Evolutionary conservation across 2,329 filamentous ascomycete genomes (phyloP).

Genomic region (Xylaria sp.): DNA sequence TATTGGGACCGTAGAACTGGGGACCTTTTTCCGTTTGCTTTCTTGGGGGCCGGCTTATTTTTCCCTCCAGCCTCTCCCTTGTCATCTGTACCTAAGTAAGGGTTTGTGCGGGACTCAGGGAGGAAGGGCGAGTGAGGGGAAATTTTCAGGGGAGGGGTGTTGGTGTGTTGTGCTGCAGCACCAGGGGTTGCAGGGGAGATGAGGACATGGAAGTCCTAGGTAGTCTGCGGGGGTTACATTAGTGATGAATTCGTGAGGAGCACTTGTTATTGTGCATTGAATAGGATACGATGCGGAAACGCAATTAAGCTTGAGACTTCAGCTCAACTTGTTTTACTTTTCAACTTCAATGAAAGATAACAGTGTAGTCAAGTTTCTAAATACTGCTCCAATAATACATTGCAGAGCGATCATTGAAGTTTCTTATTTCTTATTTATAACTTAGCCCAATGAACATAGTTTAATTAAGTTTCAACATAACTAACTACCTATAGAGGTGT

Average conservation of each 20-base stretch:
- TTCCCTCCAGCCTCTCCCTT: constrained; percentile 27
- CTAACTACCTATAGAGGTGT: too few relatives aligned
- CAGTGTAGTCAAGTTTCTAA: neutral
- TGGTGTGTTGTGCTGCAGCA: constrained; percentile 31
- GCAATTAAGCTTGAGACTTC: neutral
- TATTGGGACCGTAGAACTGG: constrained; percentile 34
- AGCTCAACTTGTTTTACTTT: neutral
- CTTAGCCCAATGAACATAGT: too few relatives aligned
- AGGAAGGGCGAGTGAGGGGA: constrained; percentile 20
- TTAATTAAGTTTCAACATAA: too few relatives aligned
- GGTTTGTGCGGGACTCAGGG: constrained; percentile 26
- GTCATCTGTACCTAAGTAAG: constrained; percentile 27
- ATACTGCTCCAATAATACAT: too few relatives aligned
- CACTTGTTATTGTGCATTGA: constrained; percentile 7
- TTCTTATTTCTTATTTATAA: too few relatives aligned
- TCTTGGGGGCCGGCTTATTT: constrained; percentile 20
- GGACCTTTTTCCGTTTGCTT: constrained; percentile 19
- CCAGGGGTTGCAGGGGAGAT: constrained; percentile 19
- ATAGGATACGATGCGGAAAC: neutral
- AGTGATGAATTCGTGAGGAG: neutral
- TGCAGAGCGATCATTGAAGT: too few relatives aligned
- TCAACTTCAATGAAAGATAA: neutral
- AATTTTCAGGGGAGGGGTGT: constrained; percentile 30
- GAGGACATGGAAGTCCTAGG: constrained; percentile 13
- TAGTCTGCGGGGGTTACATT: constrained; percentile 34